Evolutionary conservation across 75 land plant genomes (phyloP).

Genomic region (Selaginella tamariscina): DNA sequence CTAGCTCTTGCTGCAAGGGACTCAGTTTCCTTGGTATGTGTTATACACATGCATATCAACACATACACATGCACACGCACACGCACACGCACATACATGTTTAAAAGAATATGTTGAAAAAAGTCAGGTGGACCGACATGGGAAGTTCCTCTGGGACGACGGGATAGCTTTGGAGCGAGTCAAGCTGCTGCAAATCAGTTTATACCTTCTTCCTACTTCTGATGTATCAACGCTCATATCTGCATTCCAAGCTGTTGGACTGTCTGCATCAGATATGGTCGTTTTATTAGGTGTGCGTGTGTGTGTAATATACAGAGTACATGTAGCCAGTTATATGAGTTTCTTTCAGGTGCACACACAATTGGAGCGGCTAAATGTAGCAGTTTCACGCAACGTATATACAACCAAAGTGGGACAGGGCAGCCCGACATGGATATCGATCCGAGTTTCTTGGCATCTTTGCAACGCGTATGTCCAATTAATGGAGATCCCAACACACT

Average conservation of each 20-base stretch:
- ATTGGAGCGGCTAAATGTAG: constrained; percentile 46
- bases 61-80: too few species aligned
- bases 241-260: neutral
- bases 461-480: constrained; percentile 23
- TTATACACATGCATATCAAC: neutral
- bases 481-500: constrained; percentile 24
- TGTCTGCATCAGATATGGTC: neutral
- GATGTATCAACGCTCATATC: neutral
- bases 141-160: neutral
- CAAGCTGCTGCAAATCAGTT: neutral
- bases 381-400: constrained; percentile 40
- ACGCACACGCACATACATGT: too few species aligned
- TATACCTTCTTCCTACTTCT: neutral
- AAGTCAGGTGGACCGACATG: neutral
- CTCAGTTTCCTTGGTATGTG: neutral
- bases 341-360: constrained; percentile 35
- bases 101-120: too few species aligned
- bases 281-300: neutral
- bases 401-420: constrained; percentile 42
- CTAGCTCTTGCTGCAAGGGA: neutral
- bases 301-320: neutral
- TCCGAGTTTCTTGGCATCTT: constrained; percentile 15
- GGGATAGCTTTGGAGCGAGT: neutral
- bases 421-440: constrained; percentile 36
- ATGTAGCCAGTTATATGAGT: neutral